Percentiles rank a stretch among this genome's conserved stretches.
Conservation (phyloP, 768 basidiomycete genomes). For the Tricholoma terreum region DNA sequence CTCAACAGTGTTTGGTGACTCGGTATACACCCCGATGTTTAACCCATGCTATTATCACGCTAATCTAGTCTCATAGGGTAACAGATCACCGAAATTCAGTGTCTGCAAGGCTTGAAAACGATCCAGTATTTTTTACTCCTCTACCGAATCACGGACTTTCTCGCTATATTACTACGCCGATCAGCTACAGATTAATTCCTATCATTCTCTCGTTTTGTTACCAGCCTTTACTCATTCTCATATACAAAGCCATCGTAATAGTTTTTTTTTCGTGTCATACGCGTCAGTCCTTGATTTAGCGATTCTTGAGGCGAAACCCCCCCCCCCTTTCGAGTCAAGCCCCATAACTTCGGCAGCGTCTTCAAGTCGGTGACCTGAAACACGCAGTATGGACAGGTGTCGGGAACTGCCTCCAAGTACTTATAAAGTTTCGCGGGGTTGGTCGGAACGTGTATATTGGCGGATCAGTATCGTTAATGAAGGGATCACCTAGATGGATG, state of each 20-base stretch:
- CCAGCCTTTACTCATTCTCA: not conserved
- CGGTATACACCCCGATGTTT: slow-evolving; percentile 14
- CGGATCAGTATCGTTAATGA: too few species aligned
- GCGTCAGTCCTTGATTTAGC: too few species aligned
- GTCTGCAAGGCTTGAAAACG: slow-evolving; percentile 3
- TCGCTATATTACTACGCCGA: not conserved
- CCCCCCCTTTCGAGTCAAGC: too few species aligned
- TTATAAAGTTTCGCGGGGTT: too few species aligned
- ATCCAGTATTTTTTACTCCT: not conserved
- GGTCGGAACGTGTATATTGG: too few species aligned
- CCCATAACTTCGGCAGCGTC: too few species aligned
- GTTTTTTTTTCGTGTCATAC: not conserved
- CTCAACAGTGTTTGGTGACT: slow-evolving; percentile 28
- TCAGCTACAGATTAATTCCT: not conserved
- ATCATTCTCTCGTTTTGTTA: not conserved
- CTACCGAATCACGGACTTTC: not conserved
- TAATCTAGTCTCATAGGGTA: slow-evolving; percentile 19
- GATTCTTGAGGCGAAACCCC: too few species aligned
- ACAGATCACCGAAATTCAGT: slow-evolving; percentile 26
- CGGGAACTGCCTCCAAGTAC: too few species aligned
- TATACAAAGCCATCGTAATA: not conserved
- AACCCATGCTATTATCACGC: not conserved
- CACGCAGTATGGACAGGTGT: too few species aligned
- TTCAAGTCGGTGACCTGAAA: too few species aligned
- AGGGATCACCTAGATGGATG: too few species aligned